Percentiles rank a stretch among this genome's conserved stretches.
Evolutionary conservation across 495 filamentous ascomycete species (phyloP).

Genomic region (Xylaria scruposa): DNA sequence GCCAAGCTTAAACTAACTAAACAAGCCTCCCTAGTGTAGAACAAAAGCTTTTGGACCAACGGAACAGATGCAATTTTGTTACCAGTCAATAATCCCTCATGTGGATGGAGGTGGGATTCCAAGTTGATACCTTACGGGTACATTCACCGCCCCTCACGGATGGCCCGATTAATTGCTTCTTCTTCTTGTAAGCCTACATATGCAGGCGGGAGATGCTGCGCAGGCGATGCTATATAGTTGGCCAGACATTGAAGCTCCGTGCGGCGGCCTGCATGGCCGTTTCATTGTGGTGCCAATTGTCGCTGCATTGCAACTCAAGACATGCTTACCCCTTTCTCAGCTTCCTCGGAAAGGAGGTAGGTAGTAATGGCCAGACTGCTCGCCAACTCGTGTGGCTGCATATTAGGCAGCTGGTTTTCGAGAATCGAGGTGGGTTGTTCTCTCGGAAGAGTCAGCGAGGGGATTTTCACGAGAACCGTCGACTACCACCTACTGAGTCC

Average conservation of each 20-base stretch:
- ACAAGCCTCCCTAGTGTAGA: constrained; percentile 7
- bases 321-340: constrained; percentile 10
- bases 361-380: background rate
- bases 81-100: constrained; percentile 23
- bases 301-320: constrained; percentile 16
- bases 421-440: background rate
- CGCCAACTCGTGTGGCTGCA: background rate
- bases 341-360: constrained; percentile 14
- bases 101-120: background rate
- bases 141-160: constrained; percentile 11
- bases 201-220: background rate
- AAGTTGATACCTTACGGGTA: background rate
- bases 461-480: background rate
- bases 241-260: background rate
- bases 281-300: constrained; percentile 3
- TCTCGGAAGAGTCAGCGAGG: background rate
- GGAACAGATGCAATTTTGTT: constrained; percentile 9
- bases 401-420: background rate
- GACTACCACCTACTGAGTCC: background rate
- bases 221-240: constrained; percentile 1
- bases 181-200: constrained; percentile 23
- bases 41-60: background rate
- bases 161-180: constrained; percentile 9
- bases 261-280: background rate
- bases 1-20: constrained; percentile 17